Percentiles rank a stretch among this genome's conserved stretches.
Evolutionary conservation across 371 early-diverging fungal species (phyloP).

Genomic region (Circinella minor): DNA sequence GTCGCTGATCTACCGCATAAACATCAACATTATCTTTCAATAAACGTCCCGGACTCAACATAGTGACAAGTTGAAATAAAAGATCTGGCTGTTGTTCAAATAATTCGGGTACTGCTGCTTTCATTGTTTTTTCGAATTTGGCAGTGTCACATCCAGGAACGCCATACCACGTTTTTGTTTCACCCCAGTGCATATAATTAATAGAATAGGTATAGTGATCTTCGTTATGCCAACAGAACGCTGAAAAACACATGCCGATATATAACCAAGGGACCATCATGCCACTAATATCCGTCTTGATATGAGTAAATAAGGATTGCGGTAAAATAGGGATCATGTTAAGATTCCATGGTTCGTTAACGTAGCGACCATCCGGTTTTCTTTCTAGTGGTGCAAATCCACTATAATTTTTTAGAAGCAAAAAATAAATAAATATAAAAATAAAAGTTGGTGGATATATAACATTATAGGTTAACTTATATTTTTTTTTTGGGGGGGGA

Average conservation of each 20-base stretch:
- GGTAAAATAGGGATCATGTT: conserved; percentile 83
- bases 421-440: background rate
- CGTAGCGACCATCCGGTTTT: conserved; percentile 8
- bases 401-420: background rate
- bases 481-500: background rate
- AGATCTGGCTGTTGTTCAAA: conserved; percentile 92
- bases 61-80: conserved; percentile 90
- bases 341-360: conserved; percentile 78
- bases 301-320: conserved; percentile 85
- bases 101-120: conserved; percentile 81
- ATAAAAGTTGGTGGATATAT: background rate
- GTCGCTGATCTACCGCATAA: conserved; percentile 84
- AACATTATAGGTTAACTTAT: no score
- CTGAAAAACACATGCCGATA: conserved; percentile 94
- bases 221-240: conserved; percentile 98
- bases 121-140: conserved; percentile 87
- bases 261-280: conserved; percentile 98
- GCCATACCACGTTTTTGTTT: conserved; percentile 97
- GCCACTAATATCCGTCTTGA: conserved; percentile 89
- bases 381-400: conserved; percentile 26
- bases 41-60: conserved; percentile 85
- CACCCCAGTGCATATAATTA: conserved; percentile 97
- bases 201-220: conserved; percentile 96
- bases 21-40: conserved; percentile 78
- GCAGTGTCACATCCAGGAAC: conserved; percentile 86